These are phyloP conservation scores for Gossypium lobatum DNA, from an alignment of 441 rosid genomes.

Conservation along the genomic window DNA sequence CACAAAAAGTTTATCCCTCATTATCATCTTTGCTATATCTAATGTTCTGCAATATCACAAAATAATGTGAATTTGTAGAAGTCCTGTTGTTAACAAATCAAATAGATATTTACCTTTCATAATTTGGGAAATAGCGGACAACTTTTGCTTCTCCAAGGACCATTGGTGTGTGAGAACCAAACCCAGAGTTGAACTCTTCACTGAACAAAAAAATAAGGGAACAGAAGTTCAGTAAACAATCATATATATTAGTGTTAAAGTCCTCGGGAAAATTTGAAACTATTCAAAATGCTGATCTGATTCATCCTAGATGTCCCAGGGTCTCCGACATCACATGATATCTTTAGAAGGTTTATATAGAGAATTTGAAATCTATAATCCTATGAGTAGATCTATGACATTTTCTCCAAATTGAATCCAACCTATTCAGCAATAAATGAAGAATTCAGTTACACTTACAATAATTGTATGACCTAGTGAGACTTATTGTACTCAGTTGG, in stretches of 20 bases:
- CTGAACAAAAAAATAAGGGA: conserved; percentile 34
- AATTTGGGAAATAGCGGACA: conserved; percentile 75
- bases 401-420: conserved; percentile 1
- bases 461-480: not conserved
- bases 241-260: conserved; percentile 5
- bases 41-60: conserved; percentile 57
- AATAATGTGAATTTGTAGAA: conserved; percentile 19
- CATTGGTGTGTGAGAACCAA: conserved; percentile 97
- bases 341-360: not conserved
- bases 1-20: conserved; percentile 67
- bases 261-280: not conserved
- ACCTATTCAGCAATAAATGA: not conserved
- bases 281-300: not conserved
- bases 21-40: conserved; percentile 59
- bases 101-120: conserved; percentile 55
- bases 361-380: not conserved
- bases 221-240: not conserved
- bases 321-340: not conserved
- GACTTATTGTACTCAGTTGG: not conserved
- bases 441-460: not conserved
- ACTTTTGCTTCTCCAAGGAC: conserved; percentile 92
- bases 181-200: conserved; percentile 94
- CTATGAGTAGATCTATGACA: not conserved
- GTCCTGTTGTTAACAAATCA: conserved; percentile 5
- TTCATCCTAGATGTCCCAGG: not conserved